Conservation (phyloP, 2,329 filamentous ascomycete genomes). For the Stenocarpella maydis region DNA sequence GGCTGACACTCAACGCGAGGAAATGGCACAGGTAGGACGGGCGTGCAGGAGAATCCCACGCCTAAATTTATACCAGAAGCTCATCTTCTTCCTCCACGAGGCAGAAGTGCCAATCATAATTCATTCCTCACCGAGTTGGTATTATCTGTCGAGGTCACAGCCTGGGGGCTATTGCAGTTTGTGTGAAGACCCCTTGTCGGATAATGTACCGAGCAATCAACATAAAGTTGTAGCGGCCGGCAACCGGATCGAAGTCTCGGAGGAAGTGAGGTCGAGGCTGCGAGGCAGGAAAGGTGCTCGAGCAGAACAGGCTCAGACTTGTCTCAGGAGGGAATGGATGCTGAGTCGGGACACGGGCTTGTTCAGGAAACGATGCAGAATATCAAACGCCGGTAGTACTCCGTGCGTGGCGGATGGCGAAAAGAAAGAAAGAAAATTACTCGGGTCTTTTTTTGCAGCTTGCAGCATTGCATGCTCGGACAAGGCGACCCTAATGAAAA, state of each 20-base stretch:
- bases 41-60: neutral
- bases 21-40: neutral
- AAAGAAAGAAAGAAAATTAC: neutral
- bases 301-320: neutral
- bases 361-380: constrained; percentile 17
- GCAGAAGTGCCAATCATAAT: neutral
- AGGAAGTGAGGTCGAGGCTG: too few relatives aligned
- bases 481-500: constrained; percentile 20
- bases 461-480: constrained; percentile 8
- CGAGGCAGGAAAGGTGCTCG: too few relatives aligned
- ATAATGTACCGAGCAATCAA: neutral
- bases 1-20: too few relatives aligned
- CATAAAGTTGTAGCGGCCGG: too few relatives aligned
- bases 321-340: neutral
- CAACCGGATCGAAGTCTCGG: neutral
- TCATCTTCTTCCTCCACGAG: too few relatives aligned
- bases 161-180: neutral
- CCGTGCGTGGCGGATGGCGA: neutral
- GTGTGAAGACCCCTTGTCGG: neutral
- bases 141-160: neutral
- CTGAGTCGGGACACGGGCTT: neutral
- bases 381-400: constrained; percentile 8
- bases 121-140: neutral
- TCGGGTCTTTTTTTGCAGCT: neutral
- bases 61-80: neutral